Conservation (phyloP, 345 rosid genomes). For the Pistacia atlantica region DNA sequence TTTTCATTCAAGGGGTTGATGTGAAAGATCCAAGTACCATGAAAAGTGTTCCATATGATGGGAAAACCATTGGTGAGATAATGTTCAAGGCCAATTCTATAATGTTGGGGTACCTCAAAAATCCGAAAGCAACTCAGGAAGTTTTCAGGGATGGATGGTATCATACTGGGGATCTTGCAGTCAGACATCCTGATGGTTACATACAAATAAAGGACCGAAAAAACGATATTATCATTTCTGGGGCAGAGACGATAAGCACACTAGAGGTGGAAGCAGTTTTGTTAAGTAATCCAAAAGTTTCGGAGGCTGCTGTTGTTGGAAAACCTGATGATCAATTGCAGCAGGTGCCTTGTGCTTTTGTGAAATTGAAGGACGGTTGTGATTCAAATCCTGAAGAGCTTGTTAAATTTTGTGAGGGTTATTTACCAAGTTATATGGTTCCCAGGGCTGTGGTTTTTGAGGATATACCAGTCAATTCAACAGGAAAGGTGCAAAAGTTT, state of each 20-base stretch:
- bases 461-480: conserved; percentile 52
- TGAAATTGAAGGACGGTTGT: conserved; percentile 44
- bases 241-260: conserved; percentile 39
- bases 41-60: conserved; percentile 54
- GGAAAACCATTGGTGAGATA: conserved; percentile 61
- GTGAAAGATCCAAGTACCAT: conserved; percentile 56
- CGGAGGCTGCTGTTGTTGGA: conserved; percentile 53
- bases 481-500: conserved; percentile 52
- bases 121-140: conserved; percentile 44
- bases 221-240: conserved; percentile 34
- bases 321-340: conserved; percentile 23
- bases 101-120: conserved; percentile 60
- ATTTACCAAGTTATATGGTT: conserved; percentile 36
- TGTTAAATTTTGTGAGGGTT: conserved; percentile 30
- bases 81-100: conserved; percentile 53
- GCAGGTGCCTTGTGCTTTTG: conserved; percentile 48
- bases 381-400: conserved; percentile 36
- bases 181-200: conserved; percentile 47
- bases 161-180: conserved; percentile 61
- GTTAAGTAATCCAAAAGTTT: conserved; percentile 41
- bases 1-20: conserved; percentile 43
- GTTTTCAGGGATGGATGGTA: conserved; percentile 64
- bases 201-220: conserved; percentile 68
- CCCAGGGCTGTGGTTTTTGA: conserved; percentile 43
- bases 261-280: conserved; percentile 48